Conservation (phyloP, 73 alveolate species). For the Uronychia setigera region DNA sequence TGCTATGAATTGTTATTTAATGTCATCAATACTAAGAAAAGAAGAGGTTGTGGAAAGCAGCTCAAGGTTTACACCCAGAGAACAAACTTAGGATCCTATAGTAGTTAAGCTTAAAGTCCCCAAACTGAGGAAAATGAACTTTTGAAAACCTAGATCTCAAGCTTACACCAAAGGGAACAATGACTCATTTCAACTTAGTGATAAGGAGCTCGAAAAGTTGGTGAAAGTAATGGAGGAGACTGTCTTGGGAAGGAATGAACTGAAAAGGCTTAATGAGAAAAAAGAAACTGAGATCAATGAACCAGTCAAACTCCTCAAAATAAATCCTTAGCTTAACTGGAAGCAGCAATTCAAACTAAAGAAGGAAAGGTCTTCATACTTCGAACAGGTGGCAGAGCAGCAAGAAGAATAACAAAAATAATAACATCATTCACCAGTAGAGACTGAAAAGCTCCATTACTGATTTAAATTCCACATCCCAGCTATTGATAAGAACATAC, state of each 20-base stretch:
- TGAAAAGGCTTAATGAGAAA: not conserved
- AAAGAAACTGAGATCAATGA: not conserved
- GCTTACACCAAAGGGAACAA: too few species aligned
- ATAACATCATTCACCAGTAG: not conserved
- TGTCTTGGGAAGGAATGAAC: not conserved
- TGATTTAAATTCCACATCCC: not conserved
- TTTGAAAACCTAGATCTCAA: too few species aligned
- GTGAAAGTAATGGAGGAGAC: not conserved
- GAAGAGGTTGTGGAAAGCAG: too few species aligned
- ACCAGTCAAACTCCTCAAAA: not conserved
- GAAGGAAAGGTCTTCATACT: not conserved
- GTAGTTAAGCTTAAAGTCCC: too few species aligned
- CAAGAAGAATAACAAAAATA: not conserved
- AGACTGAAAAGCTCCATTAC: not conserved
- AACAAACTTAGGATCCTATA: too few species aligned
- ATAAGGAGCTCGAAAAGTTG: not conserved
- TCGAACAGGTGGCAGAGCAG: too few species aligned
- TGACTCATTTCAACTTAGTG: too few species aligned
- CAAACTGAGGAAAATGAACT: too few species aligned
- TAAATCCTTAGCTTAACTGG: not conserved
- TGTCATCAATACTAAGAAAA: too few species aligned
- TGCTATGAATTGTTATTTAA: too few species aligned
- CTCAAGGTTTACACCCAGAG: too few species aligned
- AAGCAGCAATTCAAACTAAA: not conserved
- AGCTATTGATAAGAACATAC: not conserved